A percentile compares a stretch with the other conserved stretches of the same genome.
Evolutionary conservation across 257 asterid species (phyloP).

Genomic region (Nicotiana undulata): DNA sequence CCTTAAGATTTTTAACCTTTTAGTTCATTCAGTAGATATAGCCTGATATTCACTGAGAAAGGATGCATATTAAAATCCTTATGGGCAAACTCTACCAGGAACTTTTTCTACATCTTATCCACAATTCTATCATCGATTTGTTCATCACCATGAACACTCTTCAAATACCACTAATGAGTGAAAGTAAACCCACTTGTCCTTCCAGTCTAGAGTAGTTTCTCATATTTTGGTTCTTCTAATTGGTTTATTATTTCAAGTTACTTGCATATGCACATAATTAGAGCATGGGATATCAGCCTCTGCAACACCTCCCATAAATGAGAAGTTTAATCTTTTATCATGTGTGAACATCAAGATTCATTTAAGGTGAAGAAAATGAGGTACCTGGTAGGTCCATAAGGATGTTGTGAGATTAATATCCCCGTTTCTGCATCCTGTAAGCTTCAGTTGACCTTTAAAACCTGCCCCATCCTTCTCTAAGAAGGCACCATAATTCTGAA

Average conservation of each 20-base stretch:
- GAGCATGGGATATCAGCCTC: not conserved
- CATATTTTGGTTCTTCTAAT: not conserved
- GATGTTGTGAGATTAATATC: slow-evolving; percentile 55
- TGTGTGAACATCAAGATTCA: not conserved
- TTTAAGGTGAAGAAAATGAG: not conserved
- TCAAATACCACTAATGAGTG: not conserved
- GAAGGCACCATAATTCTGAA: slow-evolving; percentile 90
- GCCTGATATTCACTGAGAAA: not conserved
- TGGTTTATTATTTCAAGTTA: not conserved
- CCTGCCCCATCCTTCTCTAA: slow-evolving; percentile 98
- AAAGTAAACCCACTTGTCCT: not conserved
- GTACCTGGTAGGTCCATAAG: slow-evolving; percentile 81
- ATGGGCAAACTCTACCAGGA: not conserved
- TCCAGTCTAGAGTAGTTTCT: not conserved
- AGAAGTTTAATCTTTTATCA: not conserved
- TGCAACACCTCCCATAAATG: not conserved
- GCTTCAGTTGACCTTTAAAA: slow-evolving; percentile 66
- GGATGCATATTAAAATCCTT: not conserved
- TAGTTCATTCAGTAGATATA: not conserved
- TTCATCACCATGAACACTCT: not conserved
- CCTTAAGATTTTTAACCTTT: not conserved
- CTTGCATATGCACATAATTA: not conserved
- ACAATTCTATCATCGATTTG: not conserved
- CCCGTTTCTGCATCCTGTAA: slow-evolving; percentile 60
- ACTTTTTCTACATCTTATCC: not conserved